phyloP scores from a whole-genome alignment of 129 eudicot species.

The Apium graveolens region DNA sequence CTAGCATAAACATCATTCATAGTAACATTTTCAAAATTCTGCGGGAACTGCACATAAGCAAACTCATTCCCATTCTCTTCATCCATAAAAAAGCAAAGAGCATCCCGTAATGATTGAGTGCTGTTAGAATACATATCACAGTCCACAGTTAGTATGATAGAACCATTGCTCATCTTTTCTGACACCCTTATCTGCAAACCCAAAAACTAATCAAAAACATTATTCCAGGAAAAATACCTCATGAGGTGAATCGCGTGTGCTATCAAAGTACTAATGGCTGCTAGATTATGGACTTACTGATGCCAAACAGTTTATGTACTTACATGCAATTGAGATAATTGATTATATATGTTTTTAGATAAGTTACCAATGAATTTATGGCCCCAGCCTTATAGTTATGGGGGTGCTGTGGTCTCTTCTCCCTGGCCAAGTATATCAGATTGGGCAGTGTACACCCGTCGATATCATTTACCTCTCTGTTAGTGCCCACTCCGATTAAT shows the following conservation, averaged over 20 bases:
- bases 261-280: not conserved
- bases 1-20: constrained; percentile 64
- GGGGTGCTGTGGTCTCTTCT: constrained; percentile 56
- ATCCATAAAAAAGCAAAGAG: constrained; percentile 95
- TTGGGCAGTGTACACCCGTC: constrained; percentile 55
- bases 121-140: constrained; percentile 91
- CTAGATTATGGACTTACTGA: no score
- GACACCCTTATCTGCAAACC: constrained; percentile 75
- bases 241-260: not conserved
- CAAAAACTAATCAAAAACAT: not conserved
- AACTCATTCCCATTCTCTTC: constrained; percentile 65
- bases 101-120: constrained; percentile 56
- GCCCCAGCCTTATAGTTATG: constrained; percentile 96
- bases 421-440: constrained; percentile 74
- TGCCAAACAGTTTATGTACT: no score
- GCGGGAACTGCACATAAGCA: constrained; percentile 81
- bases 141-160: constrained; percentile 72
- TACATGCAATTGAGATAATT: no score
- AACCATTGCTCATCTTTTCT: constrained; percentile 71
- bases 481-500: constrained; percentile 32
- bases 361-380: constrained; percentile 79
- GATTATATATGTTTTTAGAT: no score
- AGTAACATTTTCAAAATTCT: constrained; percentile 52
- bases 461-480: constrained; percentile 30
- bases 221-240: not conserved